A percentile compares a stretch with the other conserved stretches of the same genome.
phyloP scores from a whole-genome alignment of 1,139 yeast genomes.

The Blastobotrys niveus region DNA sequence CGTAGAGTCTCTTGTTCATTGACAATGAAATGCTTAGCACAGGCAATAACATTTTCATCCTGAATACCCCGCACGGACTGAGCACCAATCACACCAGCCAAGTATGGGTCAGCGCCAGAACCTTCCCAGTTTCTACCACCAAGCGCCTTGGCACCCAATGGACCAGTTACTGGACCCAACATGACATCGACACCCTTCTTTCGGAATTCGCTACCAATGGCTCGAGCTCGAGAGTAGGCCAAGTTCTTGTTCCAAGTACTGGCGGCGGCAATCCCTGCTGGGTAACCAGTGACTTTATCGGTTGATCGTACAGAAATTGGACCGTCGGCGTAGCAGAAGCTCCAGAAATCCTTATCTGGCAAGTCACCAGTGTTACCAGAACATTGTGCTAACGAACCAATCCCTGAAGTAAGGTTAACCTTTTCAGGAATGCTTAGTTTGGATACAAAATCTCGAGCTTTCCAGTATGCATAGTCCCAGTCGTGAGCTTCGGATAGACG shows the following conservation, averaged over 20 bases:
- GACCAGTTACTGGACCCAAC: constrained; percentile 59
- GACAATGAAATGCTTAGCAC: constrained; percentile 51
- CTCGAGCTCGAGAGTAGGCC: constrained; percentile 49
- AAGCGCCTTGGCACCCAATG: constrained; percentile 55
- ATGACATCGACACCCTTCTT: constrained; percentile 54
- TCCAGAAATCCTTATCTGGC: constrained; percentile 47
- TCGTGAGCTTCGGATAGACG: background rate
- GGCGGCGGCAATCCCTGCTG: constrained; percentile 55
- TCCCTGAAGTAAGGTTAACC: constrained; percentile 58
- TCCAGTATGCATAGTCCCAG: constrained; percentile 54
- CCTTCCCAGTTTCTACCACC: constrained; percentile 68
- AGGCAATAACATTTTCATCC: constrained; percentile 52
- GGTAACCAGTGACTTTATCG: constrained; percentile 53
- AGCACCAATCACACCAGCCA: constrained; percentile 54
- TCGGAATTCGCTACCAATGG: constrained; percentile 52
- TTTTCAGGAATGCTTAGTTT: constrained; percentile 55
- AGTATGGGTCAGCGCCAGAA: constrained; percentile 58
- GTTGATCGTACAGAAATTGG: constrained; percentile 58
- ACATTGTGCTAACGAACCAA: constrained; percentile 56
- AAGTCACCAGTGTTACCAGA: constrained; percentile 59
- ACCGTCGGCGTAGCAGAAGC: constrained; percentile 60
- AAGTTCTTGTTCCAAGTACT: constrained; percentile 53
- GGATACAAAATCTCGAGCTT: constrained; percentile 48
- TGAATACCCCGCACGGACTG: constrained; percentile 53
- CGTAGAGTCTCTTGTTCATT: constrained; percentile 50